Evolutionary conservation across 1,139 yeast species (phyloP).

Genomic region (Zhuliangozyma parablackwelliae): DNA sequence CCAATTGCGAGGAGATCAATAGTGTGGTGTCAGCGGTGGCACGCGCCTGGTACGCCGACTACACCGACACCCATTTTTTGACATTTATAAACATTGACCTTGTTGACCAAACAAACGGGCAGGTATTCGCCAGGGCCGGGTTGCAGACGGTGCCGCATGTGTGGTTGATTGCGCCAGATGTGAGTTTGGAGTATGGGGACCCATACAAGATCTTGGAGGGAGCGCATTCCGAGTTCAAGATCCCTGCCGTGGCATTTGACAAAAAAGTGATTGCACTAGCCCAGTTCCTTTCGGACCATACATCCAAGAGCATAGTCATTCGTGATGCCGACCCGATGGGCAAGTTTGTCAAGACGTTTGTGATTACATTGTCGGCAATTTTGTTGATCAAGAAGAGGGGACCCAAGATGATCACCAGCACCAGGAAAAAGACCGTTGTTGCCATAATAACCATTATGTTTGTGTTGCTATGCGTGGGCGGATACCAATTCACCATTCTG

Average conservation of each 20-base stretch:
- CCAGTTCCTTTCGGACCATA: constrained; percentile 42
- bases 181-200: constrained; percentile 12
- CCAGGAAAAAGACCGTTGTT: constrained; percentile 30
- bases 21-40: constrained; percentile 35
- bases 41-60: constrained; percentile 38
- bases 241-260: constrained; percentile 22
- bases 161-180: constrained; percentile 59
- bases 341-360: constrained; percentile 45
- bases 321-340: constrained; percentile 35
- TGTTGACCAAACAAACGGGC: constrained; percentile 29
- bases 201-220: constrained; percentile 25
- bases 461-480: constrained; percentile 48
- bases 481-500: constrained; percentile 60
- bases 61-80: constrained; percentile 33
- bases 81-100: constrained; percentile 53
- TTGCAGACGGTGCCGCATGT: constrained; percentile 56
- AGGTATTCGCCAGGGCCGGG: constrained; percentile 33
- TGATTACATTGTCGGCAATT: constrained; percentile 41
- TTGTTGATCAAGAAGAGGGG: constrained; percentile 48
- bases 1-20: constrained; percentile 18
- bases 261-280: constrained; percentile 48
- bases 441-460: constrained; percentile 34
- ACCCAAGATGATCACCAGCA: constrained; percentile 28
- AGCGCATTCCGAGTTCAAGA: constrained; percentile 27
- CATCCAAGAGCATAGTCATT: constrained; percentile 40